Evolutionary conservation across 495 filamentous ascomycete species (phyloP), one percentile per base, ranked within the genome.

Genomic region (Xanthoparmelia taractica): DNA sequence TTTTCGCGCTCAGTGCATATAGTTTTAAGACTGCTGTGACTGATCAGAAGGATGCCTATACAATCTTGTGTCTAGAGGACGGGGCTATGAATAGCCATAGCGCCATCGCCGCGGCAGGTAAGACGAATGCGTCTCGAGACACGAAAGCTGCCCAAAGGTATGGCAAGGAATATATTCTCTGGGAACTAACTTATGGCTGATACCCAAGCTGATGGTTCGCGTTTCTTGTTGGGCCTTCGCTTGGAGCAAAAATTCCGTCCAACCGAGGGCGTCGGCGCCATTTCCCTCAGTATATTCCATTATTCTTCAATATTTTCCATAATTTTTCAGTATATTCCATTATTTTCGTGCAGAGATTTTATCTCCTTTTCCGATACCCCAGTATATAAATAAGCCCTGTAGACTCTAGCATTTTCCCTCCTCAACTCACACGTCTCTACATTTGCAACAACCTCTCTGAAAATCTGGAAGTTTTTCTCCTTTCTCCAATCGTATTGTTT

Each of bases 11-110:
- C 61, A 74, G 74, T 31, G 70, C 70, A 8, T 70, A 67, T 40
- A 67, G 76, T 8, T 65, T 78, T 13, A 73, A 70, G 18, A 78
- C 69, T 63, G 70, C 72, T 25, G 74, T 73, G 1, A 70, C 77
- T 8, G 74, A 81, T 52, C 73, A 73, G 41, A 74, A 67, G 52
- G 75, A 80, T 68, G 77, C 79, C 1, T 82, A 76, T 58, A 76
- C 74, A n/a, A 69, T 81, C 23, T 60, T 78, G 57, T 70, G 64
- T n/a, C 57, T 43, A 67, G 70, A 2, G 36, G 40, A 58, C 6
- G 54, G 20, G 15, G 41, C 4, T 31, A 2, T 8, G 2, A 58
- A 37, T 54, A 38, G 20, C n/a, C n/a, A 37, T 8, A 25, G 17
- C 4, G n/a, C 29, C 23, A 27, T 40, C 50, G 34, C 50, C n/a